These are phyloP conservation scores for Talaromyces adpressus DNA, from an alignment of 495 filamentous ascomycete species.

Conservation along the genomic window DNA sequence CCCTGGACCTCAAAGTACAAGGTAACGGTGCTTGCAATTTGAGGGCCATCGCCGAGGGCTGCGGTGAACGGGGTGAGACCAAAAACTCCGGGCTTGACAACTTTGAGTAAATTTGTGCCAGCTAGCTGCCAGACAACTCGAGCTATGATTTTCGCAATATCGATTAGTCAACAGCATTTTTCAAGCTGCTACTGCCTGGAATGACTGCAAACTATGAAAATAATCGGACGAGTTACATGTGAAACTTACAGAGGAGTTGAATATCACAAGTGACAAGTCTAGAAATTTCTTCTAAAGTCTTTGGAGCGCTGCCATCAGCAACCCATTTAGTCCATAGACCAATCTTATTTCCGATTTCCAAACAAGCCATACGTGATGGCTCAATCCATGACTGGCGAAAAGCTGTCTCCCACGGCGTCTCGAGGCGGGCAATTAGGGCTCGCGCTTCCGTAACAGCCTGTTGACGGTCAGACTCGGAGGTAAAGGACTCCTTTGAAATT, in stretches of 20 bases:
- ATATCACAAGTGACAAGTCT: conserved; percentile 1
- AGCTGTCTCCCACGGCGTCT: neutral
- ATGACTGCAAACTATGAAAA: neutral
- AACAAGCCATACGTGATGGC: neutral
- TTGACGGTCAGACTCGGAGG: neutral
- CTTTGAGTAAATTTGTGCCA: neutral
- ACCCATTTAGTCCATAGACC: neutral
- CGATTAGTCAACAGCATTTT: neutral
- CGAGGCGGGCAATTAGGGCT: neutral
- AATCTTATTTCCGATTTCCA: neutral
- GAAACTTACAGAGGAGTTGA: neutral
- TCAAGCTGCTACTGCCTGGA: neutral
- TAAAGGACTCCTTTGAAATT: neutral
- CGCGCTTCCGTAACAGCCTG: neutral
- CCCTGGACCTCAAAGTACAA: conserved; percentile 13
- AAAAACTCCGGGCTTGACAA: neutral
- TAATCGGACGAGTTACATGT: neutral
- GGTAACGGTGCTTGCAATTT: neutral
- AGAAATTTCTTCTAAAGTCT: neutral
- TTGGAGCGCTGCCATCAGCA: neutral
- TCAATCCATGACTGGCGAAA: conserved; percentile 3
- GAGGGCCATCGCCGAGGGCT: neutral
- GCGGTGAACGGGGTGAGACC: conserved; percentile 1
- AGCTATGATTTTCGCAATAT: neutral
- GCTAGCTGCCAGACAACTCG: neutral